Evolutionary conservation across 768 basidiomycete genomes (phyloP), one percentile per base, ranked within the genome.

Genomic region (Postia placenta): DNA sequence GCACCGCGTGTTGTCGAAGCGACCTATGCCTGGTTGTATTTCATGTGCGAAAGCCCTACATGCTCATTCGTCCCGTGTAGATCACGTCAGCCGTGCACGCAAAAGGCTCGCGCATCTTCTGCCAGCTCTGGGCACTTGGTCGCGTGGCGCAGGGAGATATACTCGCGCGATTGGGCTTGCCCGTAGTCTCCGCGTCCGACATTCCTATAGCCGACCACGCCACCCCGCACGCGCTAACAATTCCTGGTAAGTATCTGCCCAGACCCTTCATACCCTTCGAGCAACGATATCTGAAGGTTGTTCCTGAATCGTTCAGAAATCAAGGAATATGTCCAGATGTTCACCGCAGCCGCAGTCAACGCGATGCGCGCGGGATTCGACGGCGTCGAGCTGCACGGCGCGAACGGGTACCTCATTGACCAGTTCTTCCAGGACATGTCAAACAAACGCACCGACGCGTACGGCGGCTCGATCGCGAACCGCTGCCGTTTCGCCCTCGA

Each of bases 101-200:
- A 4, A 70, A 74, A 36, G 72, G 72, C 6, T 75, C 71, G 0
- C 72, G 65, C 57, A 74, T 84, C n/a, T 80, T 68, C 58, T 43
- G 74, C 20, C 81, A 85, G 57, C 70, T 82, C 0, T 79, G 80
- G 71, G 81, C 81, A 0, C 58, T 78, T 1, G 82, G 79, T 0
- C 73, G 79, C 2, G 56, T 65, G 12, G 41, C 41, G 5, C 5
- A 6, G 6, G n/a, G 17, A 6, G 20, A 42, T 14, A 23, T 42
- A 4, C 59, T 79, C 77, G 48, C 47, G 63, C 1, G 77, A 78
- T 51, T 15, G 37, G 22, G 11, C 49, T 11, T 38, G 5, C 38
- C 51, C 0, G 50, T n/a, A 65, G 69, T 12, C 15, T 42, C 41
- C 4, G 19, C n/a, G 17, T 6, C 23, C 41, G 24, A 42, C 6